phyloP scores from a whole-genome alignment of 345 rosid genomes.

The Ricinus communis region DNA sequence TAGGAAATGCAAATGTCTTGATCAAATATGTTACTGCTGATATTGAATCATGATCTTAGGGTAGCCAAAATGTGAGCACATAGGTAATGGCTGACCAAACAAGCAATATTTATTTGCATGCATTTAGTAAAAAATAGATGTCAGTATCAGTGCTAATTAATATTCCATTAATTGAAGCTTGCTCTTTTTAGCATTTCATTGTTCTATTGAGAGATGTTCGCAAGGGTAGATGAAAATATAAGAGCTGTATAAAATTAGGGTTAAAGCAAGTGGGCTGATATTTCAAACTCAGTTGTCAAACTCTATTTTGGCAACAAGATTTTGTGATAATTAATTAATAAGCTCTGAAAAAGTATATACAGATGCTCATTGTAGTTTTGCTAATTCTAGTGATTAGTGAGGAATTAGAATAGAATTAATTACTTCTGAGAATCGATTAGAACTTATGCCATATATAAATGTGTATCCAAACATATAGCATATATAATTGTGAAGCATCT shows the following conservation, averaged over 20 bases:
- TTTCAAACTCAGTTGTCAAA: constrained; percentile 26
- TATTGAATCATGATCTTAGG: not conserved
- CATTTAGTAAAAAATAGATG: not conserved
- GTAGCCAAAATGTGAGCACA: not conserved
- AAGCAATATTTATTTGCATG: not conserved
- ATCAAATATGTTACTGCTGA: not conserved
- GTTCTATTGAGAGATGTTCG: not conserved
- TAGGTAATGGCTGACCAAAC: constrained; percentile 8
- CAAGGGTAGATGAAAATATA: not conserved
- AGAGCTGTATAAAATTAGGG: not conserved
- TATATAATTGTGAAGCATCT: too few relatives aligned
- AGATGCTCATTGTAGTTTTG: constrained; percentile 1
- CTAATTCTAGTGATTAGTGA: not conserved
- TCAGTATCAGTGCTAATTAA: constrained; percentile 10
- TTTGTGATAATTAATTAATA: constrained; percentile 6
- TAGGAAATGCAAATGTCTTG: not conserved
- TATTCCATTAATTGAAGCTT: constrained; percentile 23
- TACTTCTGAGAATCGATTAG: not conserved
- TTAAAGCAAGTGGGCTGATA: constrained; percentile 20
- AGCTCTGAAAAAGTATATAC: constrained; percentile 26
- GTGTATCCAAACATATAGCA: too few relatives aligned
- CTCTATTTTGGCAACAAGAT: constrained; percentile 14
- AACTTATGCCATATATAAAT: not conserved
- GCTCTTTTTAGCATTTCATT: not conserved
- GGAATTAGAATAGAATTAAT: too few relatives aligned